These are phyloP conservation scores for Eragrostis curvula DNA, from an alignment of 176 grass and related monocot genomes.

Conservation along the genomic window DNA sequence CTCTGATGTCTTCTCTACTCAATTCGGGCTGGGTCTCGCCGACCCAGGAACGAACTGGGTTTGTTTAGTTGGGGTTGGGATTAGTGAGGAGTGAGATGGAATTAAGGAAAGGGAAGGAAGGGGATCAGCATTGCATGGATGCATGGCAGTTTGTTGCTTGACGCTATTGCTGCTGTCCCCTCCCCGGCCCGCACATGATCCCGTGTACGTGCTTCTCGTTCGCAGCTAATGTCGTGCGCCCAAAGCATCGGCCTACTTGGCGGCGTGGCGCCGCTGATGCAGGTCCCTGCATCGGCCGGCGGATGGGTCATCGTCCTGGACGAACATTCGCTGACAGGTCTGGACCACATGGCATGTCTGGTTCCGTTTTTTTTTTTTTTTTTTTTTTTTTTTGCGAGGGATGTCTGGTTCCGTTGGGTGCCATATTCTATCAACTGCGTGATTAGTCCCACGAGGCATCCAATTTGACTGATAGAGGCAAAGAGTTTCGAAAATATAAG, in stretches of 20 bases:
- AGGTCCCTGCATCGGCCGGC: too few relatives aligned
- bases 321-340: neutral
- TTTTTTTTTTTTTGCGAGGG: too few relatives aligned
- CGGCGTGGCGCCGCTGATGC: neutral
- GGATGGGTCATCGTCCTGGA: too few relatives aligned
- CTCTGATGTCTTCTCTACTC: constrained; percentile 53
- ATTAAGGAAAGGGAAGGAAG: neutral
- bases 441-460: too few relatives aligned
- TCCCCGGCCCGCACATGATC: neutral
- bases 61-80: constrained; percentile 11
- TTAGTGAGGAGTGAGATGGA: constrained; percentile 9
- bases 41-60: neutral
- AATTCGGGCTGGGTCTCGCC: neutral
- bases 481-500: too few relatives aligned
- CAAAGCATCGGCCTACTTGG: neutral
- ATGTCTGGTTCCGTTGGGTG: neutral
- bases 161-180: constrained; percentile 43
- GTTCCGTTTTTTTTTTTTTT: too few relatives aligned
- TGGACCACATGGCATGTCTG: neutral
- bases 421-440: neutral
- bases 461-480: too few relatives aligned
- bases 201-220: constrained; percentile 19
- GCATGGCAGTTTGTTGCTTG: constrained; percentile 31
- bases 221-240: neutral
- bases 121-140: neutral